Evolutionary conservation across 2,329 filamentous ascomycete species (phyloP), one percentile per base, ranked within the genome.

Genomic region (Aspergillus jensenii): DNA sequence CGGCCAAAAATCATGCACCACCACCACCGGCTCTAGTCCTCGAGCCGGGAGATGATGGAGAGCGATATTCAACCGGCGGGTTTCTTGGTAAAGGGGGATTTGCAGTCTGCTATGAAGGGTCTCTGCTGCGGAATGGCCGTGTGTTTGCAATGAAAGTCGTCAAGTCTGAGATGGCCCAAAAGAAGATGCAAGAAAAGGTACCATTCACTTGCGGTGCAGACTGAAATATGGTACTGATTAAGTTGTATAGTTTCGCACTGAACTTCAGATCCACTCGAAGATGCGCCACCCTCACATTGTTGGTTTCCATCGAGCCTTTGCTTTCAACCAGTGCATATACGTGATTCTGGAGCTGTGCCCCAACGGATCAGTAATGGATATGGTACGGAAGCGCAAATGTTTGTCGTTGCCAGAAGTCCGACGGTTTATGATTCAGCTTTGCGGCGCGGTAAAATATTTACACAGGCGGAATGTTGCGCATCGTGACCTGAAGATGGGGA

Each of bases 201-300:
- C 33, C 8, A 37, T 49, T 8, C 27, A 21, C 21, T 14, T 19
- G 19, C 12, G 14, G 51, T 7, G 11, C 15, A 14, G 14, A 17
- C 2, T 4, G 7, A 3, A 25, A 12, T 5, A 27, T 3, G 7
- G 27, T 56, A 43, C 59, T 64, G 53, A 63, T 55, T 39, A 55
- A 8, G 7, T 12, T 49, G 52, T 6, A 27, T 63, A 88, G 85
- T 89, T 89, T 73, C 84, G 87, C 56, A 88, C 86, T 2, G 95
- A 99, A 75, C 85, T 99, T 6, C 93, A 98, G 76, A 97, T 99
- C 60, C 95, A 99, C 78, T 97, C 95, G 44, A 99, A 98, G 74
- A 93, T 99, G 87, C 87, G 88, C 58, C 95, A 99, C 71, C 90
- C 90, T 53, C 96, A 97, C 74, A 93, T 99, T 64, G 95, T 99